Evolutionary conservation across 2,329 filamentous ascomycete species (phyloP), one percentile per base, ranked within the genome.

Genomic region (Helicocarpus griseus): DNA sequence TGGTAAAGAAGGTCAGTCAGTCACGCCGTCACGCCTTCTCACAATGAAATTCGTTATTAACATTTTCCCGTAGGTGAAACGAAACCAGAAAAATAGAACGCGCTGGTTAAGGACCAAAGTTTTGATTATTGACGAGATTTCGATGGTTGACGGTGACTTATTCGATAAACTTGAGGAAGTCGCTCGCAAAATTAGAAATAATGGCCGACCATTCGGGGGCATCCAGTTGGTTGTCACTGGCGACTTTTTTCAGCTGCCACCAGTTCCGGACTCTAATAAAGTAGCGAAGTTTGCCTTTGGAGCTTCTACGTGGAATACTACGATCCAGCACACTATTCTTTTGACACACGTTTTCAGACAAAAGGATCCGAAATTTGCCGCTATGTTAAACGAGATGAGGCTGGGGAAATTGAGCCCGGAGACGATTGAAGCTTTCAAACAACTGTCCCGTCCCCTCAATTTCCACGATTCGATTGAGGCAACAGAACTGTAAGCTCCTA

Each of bases 311-410:
- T 98, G 94, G 93, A 84, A 78, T 52, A 95, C 89, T 1, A 87
- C 86, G 1, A 94, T 98, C 55, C 85, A 95, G 62, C 90, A 97
- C 65, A 98, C 93, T 0, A 96, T 98, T 63, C 88, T 90, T 6
- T 73, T 98, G 47, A 95, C 90, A 1, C 87, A 97, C 62, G 88
- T 98, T 9, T 98, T 98, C 73, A 88, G 93, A 72, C 93, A 98
- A 65, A 89, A 87, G 57, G 93, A 98, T 64, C 80, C 81, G 7
- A 83, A 86, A 22, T 98, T 98, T 68, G 93, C 93, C 11, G 76
- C 78, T 5, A 98, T 98, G 90, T 78, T 98, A 48, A 98, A 98
- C 63, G 91, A 98, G 68, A 96, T 98, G 89, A 85, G 93, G 46
- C 76, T 97, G 51, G 93, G 93, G 3, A 84, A 80, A 49, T 83